Evolutionary conservation across 139 green algal genomes (phyloP).

Genomic region (Edaphochlamys debaryana): DNA sequence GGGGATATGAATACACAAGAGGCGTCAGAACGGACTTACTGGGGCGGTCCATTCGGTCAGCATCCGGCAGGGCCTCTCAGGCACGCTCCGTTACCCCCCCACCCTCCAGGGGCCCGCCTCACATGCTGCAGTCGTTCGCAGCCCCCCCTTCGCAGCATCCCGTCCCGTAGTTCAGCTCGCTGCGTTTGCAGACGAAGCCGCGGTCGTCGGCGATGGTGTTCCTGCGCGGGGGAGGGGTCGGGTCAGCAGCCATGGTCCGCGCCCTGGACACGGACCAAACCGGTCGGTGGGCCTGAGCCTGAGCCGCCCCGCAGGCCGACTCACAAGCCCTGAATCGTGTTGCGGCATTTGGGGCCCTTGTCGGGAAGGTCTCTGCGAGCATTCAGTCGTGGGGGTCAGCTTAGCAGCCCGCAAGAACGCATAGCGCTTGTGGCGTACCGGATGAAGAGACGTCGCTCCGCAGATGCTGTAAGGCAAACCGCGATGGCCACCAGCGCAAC

Average conservation of each 20-base stretch:
- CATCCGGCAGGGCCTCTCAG: no score
- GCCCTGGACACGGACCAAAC: no score
- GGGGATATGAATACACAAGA: no score
- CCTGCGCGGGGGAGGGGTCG: slow-evolving; percentile 41
- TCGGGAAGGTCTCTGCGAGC: slow-evolving; percentile 36
- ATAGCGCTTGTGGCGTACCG: neutral
- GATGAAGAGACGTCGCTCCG: slow-evolving; percentile 7
- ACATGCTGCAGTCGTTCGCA: slow-evolving; percentile 63
- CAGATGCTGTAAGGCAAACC: neutral
- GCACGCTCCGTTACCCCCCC: no score
- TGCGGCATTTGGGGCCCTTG: slow-evolving; percentile 16
- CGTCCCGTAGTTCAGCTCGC: slow-evolving; percentile 58
- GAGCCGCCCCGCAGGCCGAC: no score
- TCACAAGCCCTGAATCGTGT: slow-evolving; percentile 46
- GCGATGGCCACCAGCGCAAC: neutral
- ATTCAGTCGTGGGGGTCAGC: no score
- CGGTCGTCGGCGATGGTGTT: slow-evolving; percentile 67
- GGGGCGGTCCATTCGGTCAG: neutral
- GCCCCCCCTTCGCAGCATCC: slow-evolving; percentile 74
- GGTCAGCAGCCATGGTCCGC: neutral
- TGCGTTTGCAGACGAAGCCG: slow-evolving; percentile 67
- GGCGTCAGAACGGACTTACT: no score
- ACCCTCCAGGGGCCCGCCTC: neutral
- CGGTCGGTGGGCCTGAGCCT: no score
- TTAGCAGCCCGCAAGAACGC: no score